Conservation (phyloP, 2,329 filamentous ascomycete genomes). For the Alternaria infectoria region DNA sequence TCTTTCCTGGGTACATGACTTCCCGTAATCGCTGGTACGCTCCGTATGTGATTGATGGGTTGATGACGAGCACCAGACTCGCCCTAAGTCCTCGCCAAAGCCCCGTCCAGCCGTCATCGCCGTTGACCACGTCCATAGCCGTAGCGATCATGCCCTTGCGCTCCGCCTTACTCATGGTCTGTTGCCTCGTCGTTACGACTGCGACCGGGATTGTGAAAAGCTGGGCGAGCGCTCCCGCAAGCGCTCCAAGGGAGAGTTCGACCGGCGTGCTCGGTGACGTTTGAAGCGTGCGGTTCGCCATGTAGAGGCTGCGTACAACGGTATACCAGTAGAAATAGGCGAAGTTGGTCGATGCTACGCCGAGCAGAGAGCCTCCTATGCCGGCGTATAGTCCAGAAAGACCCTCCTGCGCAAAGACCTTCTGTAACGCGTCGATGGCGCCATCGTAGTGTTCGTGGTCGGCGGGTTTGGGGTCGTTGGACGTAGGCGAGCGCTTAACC, state of each 20-base stretch:
- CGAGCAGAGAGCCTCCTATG: constrained; percentile 83
- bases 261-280: constrained; percentile 76
- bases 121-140: constrained; percentile 84
- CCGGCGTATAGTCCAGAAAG: constrained; percentile 84
- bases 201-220: constrained; percentile 96
- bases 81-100: constrained; percentile 96
- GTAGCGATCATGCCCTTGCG: constrained; percentile 87
- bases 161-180: constrained; percentile 85
- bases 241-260: constrained; percentile 83
- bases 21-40: constrained; percentile 90
- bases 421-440: constrained; percentile 84
- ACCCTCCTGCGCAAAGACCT: constrained; percentile 83
- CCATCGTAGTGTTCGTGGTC: constrained; percentile 79
- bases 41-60: constrained; percentile 96
- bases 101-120: constrained; percentile 86
- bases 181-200: constrained; percentile 93
- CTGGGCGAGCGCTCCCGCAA: constrained; percentile 89
- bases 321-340: constrained; percentile 99
- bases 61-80: constrained; percentile 92
- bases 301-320: constrained; percentile 80
- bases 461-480: constrained; percentile 46
- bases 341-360: constrained; percentile 97
- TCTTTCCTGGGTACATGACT: constrained; percentile 76
- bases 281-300: constrained; percentile 63
- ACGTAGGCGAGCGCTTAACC: constrained; percentile 66